Conservation (phyloP, 495 filamentous ascomycete species). For the Tuber aestivum region DNA sequence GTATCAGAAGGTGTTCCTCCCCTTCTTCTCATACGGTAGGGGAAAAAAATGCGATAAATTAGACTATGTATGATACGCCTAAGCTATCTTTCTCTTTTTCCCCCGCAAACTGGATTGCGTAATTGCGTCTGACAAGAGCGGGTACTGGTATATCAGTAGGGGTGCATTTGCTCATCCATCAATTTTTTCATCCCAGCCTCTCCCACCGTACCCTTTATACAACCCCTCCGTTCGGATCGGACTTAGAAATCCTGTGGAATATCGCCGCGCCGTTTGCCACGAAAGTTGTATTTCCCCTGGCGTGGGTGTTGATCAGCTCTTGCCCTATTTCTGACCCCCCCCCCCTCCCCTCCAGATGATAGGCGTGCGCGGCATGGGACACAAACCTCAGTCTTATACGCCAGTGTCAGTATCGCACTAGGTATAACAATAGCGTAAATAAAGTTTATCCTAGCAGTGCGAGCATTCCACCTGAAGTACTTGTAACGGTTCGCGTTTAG, state of each 20-base stretch:
- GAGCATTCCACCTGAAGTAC: constrained; percentile 87
- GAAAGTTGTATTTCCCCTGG: constrained; percentile 78
- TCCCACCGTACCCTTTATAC: not conserved
- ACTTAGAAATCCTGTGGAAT: constrained; percentile 64
- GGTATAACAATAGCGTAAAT: constrained; percentile 68
- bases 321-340: constrained; percentile 11
- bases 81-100: not conserved
- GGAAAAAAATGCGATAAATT: not conserved
- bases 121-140: not conserved
- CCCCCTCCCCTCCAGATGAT: constrained; percentile 1
- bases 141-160: not conserved
- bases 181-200: not conserved
- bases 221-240: not conserved
- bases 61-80: not conserved
- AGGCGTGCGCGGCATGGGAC: not conserved
- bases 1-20: not conserved
- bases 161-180: not conserved
- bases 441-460: constrained; percentile 72
- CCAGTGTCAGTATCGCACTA: constrained; percentile 59
- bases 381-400: constrained; percentile 76
- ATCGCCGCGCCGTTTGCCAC: constrained; percentile 83
- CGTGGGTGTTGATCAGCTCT: not conserved
- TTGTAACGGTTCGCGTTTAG: constrained; percentile 81
- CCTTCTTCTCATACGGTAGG: not conserved
- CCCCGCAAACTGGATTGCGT: not conserved